phyloP scores from a whole-genome alignment of 2,329 filamentous ascomycete genomes.

The Fusarium newnesense region DNA sequence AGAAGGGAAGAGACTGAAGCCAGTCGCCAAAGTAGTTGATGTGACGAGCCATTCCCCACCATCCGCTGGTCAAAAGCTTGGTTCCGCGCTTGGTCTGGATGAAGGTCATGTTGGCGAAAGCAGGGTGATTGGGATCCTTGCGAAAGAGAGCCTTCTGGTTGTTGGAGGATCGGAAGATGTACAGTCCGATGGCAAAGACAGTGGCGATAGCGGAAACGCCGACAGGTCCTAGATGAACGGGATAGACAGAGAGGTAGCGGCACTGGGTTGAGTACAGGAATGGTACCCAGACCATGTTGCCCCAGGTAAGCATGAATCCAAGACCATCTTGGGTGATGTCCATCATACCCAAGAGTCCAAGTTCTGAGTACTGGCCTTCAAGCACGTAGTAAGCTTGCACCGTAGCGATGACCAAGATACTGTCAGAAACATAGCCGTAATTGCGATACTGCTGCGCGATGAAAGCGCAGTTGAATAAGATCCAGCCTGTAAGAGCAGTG shows the following conservation, averaged over 20 bases:
- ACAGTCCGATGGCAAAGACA: constrained; percentile 76
- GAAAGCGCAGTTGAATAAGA: constrained; percentile 83
- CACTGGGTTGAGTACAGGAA: constrained; percentile 86
- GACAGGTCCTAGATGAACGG: constrained; percentile 74
- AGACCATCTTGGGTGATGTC: constrained; percentile 92
- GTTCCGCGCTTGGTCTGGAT: constrained; percentile 85
- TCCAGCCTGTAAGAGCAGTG: constrained; percentile 87
- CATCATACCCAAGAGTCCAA: constrained; percentile 87
- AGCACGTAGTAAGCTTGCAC: constrained; percentile 85
- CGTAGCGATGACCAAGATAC: constrained; percentile 78
- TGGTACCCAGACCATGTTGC: constrained; percentile 90
- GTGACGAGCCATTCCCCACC: constrained; percentile 90
- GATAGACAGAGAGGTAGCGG: constrained; percentile 84
- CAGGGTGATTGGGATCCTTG: constrained; percentile 80
- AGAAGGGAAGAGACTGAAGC: constrained; percentile 89
- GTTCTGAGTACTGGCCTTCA: constrained; percentile 85
- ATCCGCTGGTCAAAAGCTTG: constrained; percentile 81
- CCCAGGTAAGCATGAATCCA: constrained; percentile 91
- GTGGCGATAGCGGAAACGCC: constrained; percentile 72
- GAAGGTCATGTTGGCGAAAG: constrained; percentile 79
- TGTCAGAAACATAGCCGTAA: constrained; percentile 83
- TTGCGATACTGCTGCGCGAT: constrained; percentile 86
- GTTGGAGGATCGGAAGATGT: constrained; percentile 89
- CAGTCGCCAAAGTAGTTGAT: constrained; percentile 96
- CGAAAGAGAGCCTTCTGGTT: constrained; percentile 95